Percentiles rank a stretch among this genome's conserved stretches.
Conservation (phyloP, 2,329 filamentous ascomycete species). For the Aspergillus ustus region DNA sequence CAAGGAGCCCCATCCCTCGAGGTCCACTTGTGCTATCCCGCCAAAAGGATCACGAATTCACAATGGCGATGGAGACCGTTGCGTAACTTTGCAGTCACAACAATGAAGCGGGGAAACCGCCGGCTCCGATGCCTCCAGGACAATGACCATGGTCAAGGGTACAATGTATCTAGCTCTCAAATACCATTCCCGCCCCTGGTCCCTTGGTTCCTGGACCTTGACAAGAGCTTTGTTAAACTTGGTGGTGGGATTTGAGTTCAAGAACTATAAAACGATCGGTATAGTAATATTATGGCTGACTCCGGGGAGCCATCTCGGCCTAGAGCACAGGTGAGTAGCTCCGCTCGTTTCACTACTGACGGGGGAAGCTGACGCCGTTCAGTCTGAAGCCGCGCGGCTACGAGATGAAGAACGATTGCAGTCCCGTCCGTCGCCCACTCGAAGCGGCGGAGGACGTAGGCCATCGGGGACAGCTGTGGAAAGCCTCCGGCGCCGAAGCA, state of each 20-base stretch:
- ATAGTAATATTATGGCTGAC: not conserved
- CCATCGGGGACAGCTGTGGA: not conserved
- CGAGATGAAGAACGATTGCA: conserved; percentile 4
- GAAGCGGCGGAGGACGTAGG: not conserved
- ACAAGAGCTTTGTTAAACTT: not conserved
- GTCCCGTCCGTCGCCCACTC: not conserved
- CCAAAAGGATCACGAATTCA: not conserved
- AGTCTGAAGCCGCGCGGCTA: conserved; percentile 19
- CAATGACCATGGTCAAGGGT: not conserved
- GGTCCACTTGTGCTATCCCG: not conserved
- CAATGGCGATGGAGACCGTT: not conserved
- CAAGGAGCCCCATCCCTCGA: not conserved
- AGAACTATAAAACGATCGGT: not conserved
- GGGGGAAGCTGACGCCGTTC: not conserved
- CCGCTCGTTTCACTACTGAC: not conserved
- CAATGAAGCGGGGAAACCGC: not conserved
- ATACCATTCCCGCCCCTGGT: not conserved
- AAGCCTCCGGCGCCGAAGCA: conserved; percentile 29
- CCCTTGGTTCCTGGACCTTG: not conserved
- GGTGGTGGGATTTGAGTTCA: not conserved
- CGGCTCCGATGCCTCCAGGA: not conserved
- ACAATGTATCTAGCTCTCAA: not conserved
- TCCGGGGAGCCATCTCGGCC: not conserved
- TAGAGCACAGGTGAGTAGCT: not conserved
- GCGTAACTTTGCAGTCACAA: not conserved